These are phyloP conservation scores for Cercospora janseana DNA, from an alignment of 2,329 filamentous ascomycete genomes.

Conservation along the genomic window DNA sequence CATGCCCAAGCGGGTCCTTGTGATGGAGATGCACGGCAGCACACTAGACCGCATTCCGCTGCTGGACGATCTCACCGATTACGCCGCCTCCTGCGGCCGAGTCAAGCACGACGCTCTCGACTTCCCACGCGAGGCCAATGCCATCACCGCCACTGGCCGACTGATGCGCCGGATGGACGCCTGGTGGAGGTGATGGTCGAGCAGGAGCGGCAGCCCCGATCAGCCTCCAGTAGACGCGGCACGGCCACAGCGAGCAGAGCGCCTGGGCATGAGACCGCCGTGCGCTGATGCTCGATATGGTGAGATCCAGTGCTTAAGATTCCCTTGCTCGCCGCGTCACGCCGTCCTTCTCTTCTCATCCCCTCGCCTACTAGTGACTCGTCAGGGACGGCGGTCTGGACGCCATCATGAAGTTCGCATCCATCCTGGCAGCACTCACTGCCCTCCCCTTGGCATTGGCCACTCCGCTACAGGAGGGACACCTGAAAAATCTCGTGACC, in stretches of 20 bases:
- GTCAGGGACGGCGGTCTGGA: not conserved
- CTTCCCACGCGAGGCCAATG: not conserved
- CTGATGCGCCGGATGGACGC: not conserved
- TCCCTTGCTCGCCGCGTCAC: not conserved
- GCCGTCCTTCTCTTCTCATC: not conserved
- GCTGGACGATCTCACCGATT: not conserved
- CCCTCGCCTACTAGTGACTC: not conserved
- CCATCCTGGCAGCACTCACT: not conserved
- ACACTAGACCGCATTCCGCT: not conserved
- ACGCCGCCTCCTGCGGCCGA: not conserved
- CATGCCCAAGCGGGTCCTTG: not conserved
- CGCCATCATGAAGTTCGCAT: not conserved
- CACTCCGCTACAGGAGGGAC: not conserved
- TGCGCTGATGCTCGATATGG: not conserved
- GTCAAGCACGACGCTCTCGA: not conserved
- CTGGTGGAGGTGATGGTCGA: not conserved
- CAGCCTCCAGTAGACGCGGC: not conserved
- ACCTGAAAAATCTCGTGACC: not conserved
- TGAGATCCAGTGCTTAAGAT: not conserved
- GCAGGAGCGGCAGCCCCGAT: not conserved
- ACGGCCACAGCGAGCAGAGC: not conserved
- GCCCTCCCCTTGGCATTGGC: not conserved
- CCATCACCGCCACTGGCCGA: not conserved
- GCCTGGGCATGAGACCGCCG: not conserved
- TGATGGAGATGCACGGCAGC: not conserved